A percentile compares a stretch with the other conserved stretches of the same genome.
Conservation (phyloP, 1,139 yeast species). For the Candida sanyaensis region DNA sequence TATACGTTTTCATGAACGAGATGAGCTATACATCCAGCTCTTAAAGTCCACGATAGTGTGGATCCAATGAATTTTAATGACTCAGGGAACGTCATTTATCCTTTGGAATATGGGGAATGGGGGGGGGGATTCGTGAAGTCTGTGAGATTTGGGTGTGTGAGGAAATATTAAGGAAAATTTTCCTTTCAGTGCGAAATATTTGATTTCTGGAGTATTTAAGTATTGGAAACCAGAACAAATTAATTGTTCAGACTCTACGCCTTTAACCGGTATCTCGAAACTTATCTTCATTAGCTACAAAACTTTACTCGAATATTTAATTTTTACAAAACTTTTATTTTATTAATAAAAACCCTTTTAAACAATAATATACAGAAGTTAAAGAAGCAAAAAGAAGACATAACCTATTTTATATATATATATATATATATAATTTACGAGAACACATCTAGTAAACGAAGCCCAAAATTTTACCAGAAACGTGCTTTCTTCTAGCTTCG, state of each 20-base stretch:
- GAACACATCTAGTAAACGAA: slow-evolving; percentile 69
- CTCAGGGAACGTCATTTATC: slow-evolving; percentile 20
- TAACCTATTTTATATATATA: no score
- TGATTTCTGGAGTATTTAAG: no score
- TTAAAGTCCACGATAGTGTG: slow-evolving; percentile 47
- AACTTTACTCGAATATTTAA: no score
- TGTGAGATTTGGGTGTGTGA: no score
- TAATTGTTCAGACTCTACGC: no score
- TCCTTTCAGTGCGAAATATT: no score
- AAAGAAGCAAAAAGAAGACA: not conserved
- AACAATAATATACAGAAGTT: slow-evolving; percentile 1
- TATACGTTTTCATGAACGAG: slow-evolving; percentile 64
- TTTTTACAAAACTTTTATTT: not conserved
- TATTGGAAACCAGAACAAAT: no score
- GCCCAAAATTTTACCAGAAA: slow-evolving; percentile 96
- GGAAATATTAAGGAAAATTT: no score
- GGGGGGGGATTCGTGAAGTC: no score
- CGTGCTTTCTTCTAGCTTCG: slow-evolving; percentile 99
- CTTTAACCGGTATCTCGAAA: not conserved
- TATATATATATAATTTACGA: not conserved
- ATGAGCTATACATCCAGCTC: slow-evolving; percentile 73
- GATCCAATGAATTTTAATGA: slow-evolving; percentile 30
- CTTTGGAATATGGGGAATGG: no score
- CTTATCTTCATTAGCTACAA: not conserved
- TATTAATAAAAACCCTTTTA: not conserved